Percentiles rank a stretch among this genome's conserved stretches.
These are phyloP conservation scores for Penicillium daleae DNA, from an alignment of 495 filamentous ascomycete species.

Conservation along the genomic window DNA sequence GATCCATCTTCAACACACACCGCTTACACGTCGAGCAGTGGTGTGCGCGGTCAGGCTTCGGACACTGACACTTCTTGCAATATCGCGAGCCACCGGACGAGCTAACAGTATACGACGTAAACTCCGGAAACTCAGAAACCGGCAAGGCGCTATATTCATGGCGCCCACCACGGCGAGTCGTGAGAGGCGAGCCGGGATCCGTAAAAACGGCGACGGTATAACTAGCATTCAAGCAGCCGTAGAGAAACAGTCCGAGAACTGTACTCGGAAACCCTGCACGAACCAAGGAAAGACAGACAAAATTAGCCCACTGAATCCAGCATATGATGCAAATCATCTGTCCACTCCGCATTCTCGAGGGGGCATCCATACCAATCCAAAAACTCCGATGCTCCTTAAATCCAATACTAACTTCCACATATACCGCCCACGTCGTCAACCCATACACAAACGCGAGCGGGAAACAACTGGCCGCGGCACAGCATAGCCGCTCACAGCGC, in stretches of 20 bases:
- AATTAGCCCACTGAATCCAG: background rate
- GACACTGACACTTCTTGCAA: constrained; percentile 95
- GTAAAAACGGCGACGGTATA: constrained; percentile 95
- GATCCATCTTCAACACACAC: constrained; percentile 98
- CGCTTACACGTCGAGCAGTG: constrained; percentile 92
- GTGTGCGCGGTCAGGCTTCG: constrained; percentile 94
- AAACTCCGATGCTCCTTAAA: constrained; percentile 55
- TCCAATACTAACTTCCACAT: constrained; percentile 80
- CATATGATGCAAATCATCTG: background rate
- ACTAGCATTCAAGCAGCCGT: constrained; percentile 77
- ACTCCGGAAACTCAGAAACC: constrained; percentile 60
- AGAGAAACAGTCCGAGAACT: constrained; percentile 69
- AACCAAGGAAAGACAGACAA: background rate
- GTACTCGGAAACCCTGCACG: constrained; percentile 48
- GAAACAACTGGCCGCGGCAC: constrained; percentile 77
- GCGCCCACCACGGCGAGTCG: constrained; percentile 35
- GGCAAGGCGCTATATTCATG: constrained; percentile 66
- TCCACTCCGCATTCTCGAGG: background rate
- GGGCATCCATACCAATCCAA: constrained; percentile 66
- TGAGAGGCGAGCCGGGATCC: constrained; percentile 73
- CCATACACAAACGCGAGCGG: constrained; percentile 89
- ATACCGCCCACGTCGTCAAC: constrained; percentile 86
- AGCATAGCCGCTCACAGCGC: constrained; percentile 82
- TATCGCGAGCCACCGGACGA: constrained; percentile 81
- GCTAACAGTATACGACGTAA: constrained; percentile 84